These are phyloP conservation scores for Saccharomycopsis vini DNA, from an alignment of 805 yeast genomes.

Conservation along the genomic window DNA sequence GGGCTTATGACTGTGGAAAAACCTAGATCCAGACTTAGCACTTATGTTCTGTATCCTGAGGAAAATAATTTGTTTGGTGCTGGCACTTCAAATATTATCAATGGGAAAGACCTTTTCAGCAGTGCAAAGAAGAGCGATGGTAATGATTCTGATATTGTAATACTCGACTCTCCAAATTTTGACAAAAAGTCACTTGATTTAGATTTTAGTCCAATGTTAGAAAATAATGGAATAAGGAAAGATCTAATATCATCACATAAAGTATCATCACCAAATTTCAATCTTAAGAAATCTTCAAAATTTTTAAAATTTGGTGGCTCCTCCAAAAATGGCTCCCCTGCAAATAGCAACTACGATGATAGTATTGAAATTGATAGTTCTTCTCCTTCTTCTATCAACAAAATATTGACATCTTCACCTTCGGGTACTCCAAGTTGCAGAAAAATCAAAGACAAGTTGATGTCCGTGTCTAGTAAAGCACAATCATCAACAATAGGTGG, in stretches of 20 bases:
- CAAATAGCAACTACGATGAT: neutral
- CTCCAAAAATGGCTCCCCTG: neutral
- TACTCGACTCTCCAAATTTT: slow-evolving; percentile 14
- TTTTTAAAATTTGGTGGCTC: slow-evolving; percentile 3
- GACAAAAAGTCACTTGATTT: slow-evolving; percentile 9
- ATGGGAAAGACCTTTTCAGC: neutral
- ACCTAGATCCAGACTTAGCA: slow-evolving; percentile 12
- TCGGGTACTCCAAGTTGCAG: neutral
- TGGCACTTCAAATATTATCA: neutral
- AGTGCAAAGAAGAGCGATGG: slow-evolving; percentile 2
- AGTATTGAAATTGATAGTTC: neutral
- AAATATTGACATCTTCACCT: slow-evolving; percentile 7
- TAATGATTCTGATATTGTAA: slow-evolving; percentile 5
- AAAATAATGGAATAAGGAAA: neutral
- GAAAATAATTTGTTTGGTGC: neutral
- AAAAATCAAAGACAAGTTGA: slow-evolving; percentile 9
- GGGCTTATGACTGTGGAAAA: slow-evolving; percentile 9
- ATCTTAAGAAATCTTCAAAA: slow-evolving; percentile 10
- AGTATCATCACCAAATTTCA: slow-evolving; percentile 13
- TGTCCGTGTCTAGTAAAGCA: neutral
- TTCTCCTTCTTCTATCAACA: slow-evolving; percentile 11
- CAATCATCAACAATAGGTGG: neutral
- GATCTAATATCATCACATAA: neutral
- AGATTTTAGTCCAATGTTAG: slow-evolving; percentile 9
- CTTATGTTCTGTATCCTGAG: slow-evolving; percentile 8